phyloP scores from a whole-genome alignment of 2,329 filamentous ascomycete species.

The Botrytis fabae region DNA sequence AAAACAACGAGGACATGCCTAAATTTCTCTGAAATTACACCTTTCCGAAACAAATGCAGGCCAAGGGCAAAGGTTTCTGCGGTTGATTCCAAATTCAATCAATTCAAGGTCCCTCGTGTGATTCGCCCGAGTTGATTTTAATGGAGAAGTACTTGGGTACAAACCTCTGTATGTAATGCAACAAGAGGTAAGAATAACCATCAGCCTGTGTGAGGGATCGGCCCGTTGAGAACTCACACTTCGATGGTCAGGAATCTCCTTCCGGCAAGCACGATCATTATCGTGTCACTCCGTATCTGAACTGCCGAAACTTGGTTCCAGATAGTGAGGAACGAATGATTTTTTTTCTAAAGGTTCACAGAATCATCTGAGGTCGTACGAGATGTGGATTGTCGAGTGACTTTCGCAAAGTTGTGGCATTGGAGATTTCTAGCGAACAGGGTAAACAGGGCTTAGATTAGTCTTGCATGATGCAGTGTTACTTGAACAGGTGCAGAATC shows the following conservation, averaged over 20 bases:
- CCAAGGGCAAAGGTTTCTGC: neutral
- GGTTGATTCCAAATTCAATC: neutral
- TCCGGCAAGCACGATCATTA: neutral
- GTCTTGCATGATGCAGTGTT: slow-evolving; percentile 2
- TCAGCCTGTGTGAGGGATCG: slow-evolving; percentile 15
- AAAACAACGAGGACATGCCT: neutral
- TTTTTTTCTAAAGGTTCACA: neutral
- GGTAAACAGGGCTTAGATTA: neutral
- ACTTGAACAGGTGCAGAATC: slow-evolving; percentile 1
- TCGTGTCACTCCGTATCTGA: neutral
- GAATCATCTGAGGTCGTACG: neutral
- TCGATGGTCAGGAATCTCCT: slow-evolving; percentile 1
- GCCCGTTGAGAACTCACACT: neutral
- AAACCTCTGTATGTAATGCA: neutral
- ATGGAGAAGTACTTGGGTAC: neutral
- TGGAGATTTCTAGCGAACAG: neutral
- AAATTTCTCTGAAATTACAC: neutral
- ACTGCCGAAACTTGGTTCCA: slow-evolving; percentile 9
- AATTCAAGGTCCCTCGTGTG: neutral
- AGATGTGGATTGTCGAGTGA: neutral
- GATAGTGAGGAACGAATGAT: neutral
- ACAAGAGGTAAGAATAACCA: neutral
- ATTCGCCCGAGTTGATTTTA: neutral
- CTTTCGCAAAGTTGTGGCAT: slow-evolving; percentile 10
- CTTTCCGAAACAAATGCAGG: neutral